Evolutionary conservation across 2,329 filamentous ascomycete species (phyloP).

Genomic region (Ceratocystis alfenasii): DNA sequence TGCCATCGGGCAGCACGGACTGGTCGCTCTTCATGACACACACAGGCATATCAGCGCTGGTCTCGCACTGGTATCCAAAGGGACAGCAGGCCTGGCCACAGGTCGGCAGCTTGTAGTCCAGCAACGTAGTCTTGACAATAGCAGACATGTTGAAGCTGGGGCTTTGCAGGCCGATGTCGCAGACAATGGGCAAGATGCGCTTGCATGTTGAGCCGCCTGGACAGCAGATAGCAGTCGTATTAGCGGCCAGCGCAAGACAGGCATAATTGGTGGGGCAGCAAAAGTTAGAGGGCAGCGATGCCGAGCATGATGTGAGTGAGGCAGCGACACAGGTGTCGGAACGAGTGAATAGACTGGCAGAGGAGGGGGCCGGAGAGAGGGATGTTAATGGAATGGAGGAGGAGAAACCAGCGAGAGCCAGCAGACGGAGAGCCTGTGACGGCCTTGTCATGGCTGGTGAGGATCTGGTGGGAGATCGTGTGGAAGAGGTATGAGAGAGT

Average conservation of each 20-base stretch:
- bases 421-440: conserved; percentile 29
- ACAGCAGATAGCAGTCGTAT: conserved; percentile 60
- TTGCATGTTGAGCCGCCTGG: conserved; percentile 46
- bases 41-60: conserved; percentile 22
- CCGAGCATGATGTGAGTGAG: conserved; percentile 41
- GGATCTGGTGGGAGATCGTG: conserved; percentile 24
- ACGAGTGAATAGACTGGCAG: conserved; percentile 30
- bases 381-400: conserved; percentile 32
- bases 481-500: conserved; percentile 2
- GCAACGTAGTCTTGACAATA: conserved; percentile 53
- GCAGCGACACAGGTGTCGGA: conserved; percentile 31
- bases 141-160: conserved; percentile 43
- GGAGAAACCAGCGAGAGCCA: conserved; percentile 29
- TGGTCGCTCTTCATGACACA: conserved; percentile 47
- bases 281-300: conserved; percentile 49
- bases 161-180: conserved; percentile 51
- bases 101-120: conserved; percentile 41
- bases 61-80: conserved; percentile 54
- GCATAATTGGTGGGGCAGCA: conserved; percentile 47
- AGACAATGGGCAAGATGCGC: conserved; percentile 52
- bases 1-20: conserved; percentile 29
- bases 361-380: conserved; percentile 28
- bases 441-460: conserved; percentile 26
- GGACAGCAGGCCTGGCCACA: conserved; percentile 58
- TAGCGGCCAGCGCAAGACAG: conserved; percentile 51